Percentiles rank a stretch among this genome's conserved stretches.
These are phyloP conservation scores for Fusarium nodosum DNA, from an alignment of 2,329 filamentous ascomycete genomes.

Conservation along the genomic window DNA sequence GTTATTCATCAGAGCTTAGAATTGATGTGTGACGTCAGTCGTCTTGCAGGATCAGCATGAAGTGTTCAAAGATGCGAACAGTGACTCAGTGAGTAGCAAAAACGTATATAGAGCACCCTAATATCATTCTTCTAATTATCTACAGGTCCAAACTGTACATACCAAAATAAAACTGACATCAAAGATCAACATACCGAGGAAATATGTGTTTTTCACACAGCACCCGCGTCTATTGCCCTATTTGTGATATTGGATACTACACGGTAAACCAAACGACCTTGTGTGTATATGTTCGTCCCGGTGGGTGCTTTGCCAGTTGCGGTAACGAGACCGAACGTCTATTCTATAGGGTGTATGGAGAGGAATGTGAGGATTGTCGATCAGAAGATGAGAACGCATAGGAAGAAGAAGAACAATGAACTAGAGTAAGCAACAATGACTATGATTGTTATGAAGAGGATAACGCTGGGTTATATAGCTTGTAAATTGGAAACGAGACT, in stretches of 20 bases:
- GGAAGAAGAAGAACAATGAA: background rate
- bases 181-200: background rate
- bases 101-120: background rate
- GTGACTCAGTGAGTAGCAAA: background rate
- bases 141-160: no score
- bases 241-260: background rate
- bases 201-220: background rate
- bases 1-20: background rate
- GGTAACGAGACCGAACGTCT: background rate
- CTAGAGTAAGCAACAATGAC: background rate
- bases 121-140: fast-evolving
- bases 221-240: background rate
- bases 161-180: no score
- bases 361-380: background rate
- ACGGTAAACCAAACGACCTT: background rate
- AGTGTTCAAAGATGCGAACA: no score
- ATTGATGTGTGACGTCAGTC: fast-evolving
- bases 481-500: background rate
- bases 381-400: fast-evolving
- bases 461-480: background rate
- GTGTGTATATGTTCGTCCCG: background rate
- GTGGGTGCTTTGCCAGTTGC: background rate
- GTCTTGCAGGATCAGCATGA: no score
- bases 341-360: background rate
- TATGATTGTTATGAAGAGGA: fast-evolving